phyloP scores from a whole-genome alignment of 202 grass and related monocot genomes.

The Elaeis oleifera region DNA sequence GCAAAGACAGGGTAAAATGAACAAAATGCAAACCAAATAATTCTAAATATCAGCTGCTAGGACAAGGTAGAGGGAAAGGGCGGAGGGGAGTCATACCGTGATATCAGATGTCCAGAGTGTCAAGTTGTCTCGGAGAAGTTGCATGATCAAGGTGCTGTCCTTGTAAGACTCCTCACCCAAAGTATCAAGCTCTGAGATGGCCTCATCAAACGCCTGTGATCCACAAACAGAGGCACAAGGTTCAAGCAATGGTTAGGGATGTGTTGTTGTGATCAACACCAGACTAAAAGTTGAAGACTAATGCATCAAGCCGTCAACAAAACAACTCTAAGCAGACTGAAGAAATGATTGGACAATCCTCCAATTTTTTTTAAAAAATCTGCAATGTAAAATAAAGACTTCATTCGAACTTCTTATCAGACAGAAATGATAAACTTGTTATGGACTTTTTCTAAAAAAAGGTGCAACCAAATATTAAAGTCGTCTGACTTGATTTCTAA shows the following conservation, averaged over 20 bases:
- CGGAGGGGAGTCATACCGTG: constrained; percentile 9
- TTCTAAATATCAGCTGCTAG: neutral
- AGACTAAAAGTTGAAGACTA: no score
- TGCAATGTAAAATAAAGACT: no score
- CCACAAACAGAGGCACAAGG: neutral
- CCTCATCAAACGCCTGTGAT: constrained; percentile 61
- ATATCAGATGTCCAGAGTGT: constrained; percentile 67
- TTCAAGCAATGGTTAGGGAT: neutral
- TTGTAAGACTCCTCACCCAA: constrained; percentile 78
- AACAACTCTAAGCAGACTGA: no score
- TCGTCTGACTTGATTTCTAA: no score
- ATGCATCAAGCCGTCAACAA: no score
- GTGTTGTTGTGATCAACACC: neutral
- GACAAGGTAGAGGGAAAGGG: neutral
- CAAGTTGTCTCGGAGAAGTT: constrained; percentile 71
- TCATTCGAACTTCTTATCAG: no score
- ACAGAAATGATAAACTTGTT: no score
- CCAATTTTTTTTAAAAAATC: no score
- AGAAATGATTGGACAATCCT: no score
- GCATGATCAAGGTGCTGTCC: constrained; percentile 81
- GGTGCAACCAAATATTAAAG: no score
- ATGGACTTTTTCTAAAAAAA: no score
- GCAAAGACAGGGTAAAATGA: neutral
- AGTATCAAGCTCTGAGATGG: constrained; percentile 64
- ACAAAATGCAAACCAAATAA: neutral